Conservation (phyloP, 148 eudicot species). For the Rhododendron ovatum region DNA sequence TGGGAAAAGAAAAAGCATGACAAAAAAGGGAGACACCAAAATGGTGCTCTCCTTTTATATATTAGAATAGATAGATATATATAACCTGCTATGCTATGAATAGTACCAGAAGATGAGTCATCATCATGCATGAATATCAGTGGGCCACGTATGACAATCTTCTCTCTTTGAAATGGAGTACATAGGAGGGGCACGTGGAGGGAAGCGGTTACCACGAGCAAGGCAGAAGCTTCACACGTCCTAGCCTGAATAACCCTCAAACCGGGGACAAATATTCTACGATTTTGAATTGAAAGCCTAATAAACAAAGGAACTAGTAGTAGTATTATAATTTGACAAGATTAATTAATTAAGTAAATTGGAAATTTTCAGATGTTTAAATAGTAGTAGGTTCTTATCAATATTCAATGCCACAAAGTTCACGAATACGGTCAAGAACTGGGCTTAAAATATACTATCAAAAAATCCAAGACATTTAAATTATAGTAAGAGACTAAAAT, state of each 20-base stretch:
- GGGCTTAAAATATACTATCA: not conserved
- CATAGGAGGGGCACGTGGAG: slow-evolving; percentile 13
- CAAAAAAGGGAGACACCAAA: too few species aligned
- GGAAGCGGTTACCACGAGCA: slow-evolving; percentile 12
- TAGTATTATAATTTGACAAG: not conserved
- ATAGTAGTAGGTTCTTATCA: not conserved
- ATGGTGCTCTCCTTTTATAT: too few species aligned
- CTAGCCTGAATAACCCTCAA: not conserved
- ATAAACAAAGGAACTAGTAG: not conserved
- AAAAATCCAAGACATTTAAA: not conserved
- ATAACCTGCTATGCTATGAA: too few species aligned
- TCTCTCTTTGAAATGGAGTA: not conserved
- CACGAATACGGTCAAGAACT: not conserved
- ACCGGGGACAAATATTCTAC: not conserved
- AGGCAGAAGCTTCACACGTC: slow-evolving; percentile 15
- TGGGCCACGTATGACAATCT: too few species aligned
- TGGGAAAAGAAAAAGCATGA: too few species aligned
- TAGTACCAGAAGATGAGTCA: too few species aligned
- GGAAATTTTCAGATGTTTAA: not conserved
- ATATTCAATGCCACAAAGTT: not conserved
- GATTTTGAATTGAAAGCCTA: not conserved
- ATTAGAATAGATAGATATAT: too few species aligned
- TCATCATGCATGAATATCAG: too few species aligned
- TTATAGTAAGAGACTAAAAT: not conserved
- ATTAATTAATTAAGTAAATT: not conserved